Conservation (phyloP, 78 protist species). For the Emiliania huxleyi region DNA sequence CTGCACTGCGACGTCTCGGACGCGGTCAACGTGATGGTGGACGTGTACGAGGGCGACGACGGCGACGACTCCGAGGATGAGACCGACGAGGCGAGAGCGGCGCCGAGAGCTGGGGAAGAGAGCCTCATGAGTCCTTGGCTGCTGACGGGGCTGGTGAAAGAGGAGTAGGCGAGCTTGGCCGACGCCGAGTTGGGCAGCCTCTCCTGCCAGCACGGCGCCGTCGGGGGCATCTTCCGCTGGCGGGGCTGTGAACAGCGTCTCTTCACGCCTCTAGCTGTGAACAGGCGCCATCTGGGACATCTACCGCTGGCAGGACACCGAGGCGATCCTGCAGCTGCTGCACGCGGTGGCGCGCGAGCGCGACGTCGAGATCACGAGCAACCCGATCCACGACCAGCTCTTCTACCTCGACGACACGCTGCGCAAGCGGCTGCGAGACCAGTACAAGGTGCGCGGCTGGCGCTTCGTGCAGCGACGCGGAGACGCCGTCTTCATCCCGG, state of each 20-base stretch:
- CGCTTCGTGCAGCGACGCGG: background rate
- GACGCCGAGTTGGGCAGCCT: conserved; percentile 1
- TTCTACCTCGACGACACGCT: background rate
- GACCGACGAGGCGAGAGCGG: too few species aligned
- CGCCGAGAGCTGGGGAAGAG: too few species aligned
- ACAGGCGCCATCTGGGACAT: background rate
- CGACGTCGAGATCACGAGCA: background rate
- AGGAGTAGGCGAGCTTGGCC: background rate
- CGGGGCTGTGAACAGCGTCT: too few species aligned
- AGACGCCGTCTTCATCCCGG: background rate
- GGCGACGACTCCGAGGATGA: background rate
- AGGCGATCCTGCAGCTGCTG: background rate
- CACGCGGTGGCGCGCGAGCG: conserved; percentile 1
- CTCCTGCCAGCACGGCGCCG: background rate
- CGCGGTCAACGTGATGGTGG: background rate
- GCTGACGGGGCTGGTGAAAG: too few species aligned
- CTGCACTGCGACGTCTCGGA: conserved; percentile 17
- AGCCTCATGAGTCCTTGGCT: too few species aligned
- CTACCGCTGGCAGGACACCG: background rate
- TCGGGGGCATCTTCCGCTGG: too few species aligned
- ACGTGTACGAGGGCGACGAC: background rate
- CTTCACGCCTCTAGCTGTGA: too few species aligned
- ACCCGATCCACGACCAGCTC: conserved; percentile 27
- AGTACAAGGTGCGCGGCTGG: background rate
- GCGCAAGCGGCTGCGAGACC: background rate